These are phyloP conservation scores for Mucor indicus DNA, from an alignment of 371 early-diverging fungal genomes.

Conservation along the genomic window DNA sequence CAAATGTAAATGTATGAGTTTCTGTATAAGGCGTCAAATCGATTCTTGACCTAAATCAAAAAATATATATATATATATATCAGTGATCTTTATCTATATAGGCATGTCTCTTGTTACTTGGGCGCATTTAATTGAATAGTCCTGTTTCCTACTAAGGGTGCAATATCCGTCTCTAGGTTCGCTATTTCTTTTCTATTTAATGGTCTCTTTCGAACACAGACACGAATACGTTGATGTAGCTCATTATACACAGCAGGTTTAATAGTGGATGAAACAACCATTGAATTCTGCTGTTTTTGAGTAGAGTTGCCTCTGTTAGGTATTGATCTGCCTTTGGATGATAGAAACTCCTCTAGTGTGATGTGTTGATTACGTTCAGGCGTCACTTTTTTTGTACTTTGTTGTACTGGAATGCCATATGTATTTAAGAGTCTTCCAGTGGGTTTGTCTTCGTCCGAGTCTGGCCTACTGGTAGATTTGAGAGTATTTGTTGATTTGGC, in stretches of 20 bases:
- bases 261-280: neutral
- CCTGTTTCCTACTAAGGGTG: constrained; percentile 59
- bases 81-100: neutral
- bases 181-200: constrained; percentile 79
- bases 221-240: constrained; percentile 82
- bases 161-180: constrained; percentile 81
- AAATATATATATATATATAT: neutral
- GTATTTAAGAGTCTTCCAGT: no score
- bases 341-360: neutral
- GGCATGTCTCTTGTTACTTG: constrained; percentile 55
- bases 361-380: neutral
- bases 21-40: constrained; percentile 95
- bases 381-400: neutral
- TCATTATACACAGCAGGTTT: constrained; percentile 18
- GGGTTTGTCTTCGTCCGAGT: no score
- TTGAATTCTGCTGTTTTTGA: neutral
- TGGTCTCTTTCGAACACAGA: constrained; percentile 96
- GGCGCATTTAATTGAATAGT: constrained; percentile 85
- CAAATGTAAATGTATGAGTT: constrained; percentile 93
- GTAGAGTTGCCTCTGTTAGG: neutral
- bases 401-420: neutral
- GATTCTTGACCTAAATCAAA: constrained; percentile 70
- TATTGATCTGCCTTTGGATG: constrained; percentile 1
- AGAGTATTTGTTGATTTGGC: constrained; percentile 25
- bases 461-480: neutral